Base-by-base conservation (phyloP, 257 asterid genomes). In the Solanum clarkiae region DNA sequence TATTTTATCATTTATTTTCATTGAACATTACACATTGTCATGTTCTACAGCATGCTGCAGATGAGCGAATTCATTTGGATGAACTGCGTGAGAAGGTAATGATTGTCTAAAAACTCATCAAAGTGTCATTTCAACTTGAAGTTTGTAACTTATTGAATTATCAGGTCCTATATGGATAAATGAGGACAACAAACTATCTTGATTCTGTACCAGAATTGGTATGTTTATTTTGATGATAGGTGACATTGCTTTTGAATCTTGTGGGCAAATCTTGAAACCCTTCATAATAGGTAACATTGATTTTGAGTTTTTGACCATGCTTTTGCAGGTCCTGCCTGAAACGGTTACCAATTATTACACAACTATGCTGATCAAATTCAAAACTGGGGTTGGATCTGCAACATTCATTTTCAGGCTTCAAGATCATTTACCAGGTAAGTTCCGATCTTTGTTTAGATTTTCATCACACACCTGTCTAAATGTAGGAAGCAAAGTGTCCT, bases 351-450 rank as follows among this genome's bases (percentile, higher is more conserved):
- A 90, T 92, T 96, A 80, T 90, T 96, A 88, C 94, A 93, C 81
- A 92, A 93, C 90, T 96, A 93, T 87, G 92, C 93, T 66, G 92
- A 91, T 69, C 94, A 93, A 87, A 90, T 92, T 82, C 93, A 91
- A 84, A 82, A 85, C 82, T 96, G 99, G 99, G 99, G 99, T 87
- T 96, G 99, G 99, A 91, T 93, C 89, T 94, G 98, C 92, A 90
- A 91, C 85, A 89, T 93, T 87, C 91, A 89, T 91, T 90, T 89
- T 87, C 93, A 85, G 88, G 91, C 90, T 66, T 80, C 94, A 86
- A 86, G 85, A 87, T 92, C 98, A 88, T 96, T 96, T 81, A 66
- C 92, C 84, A 93, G 88, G 98, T 94, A 96, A 89, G 29, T 79
- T 54, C 7, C 32, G 17, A 16, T 18, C 80, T 65, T n/a, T 40